Evolutionary conservation across 306 rosid species (phyloP).

Genomic region (Biancaea sappan): DNA sequence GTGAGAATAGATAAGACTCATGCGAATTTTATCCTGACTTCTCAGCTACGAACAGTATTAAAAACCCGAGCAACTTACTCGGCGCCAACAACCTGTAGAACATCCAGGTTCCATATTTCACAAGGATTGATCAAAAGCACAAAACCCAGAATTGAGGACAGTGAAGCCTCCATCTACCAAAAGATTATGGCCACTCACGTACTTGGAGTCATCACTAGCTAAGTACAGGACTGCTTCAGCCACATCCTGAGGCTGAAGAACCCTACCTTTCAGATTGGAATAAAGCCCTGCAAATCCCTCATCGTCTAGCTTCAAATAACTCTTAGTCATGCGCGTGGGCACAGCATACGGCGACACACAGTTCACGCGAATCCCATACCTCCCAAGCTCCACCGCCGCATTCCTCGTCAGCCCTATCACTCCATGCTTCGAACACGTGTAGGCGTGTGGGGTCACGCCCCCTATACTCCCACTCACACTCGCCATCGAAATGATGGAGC

Average conservation of each 20-base stretch:
- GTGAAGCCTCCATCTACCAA: conserved; percentile 54
- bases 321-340: neutral
- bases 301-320: conserved; percentile 15
- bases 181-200: conserved; percentile 51
- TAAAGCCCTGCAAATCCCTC: neutral
- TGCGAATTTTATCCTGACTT: no score
- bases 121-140: neutral
- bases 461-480: conserved; percentile 30
- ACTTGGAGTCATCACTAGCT: conserved; percentile 53
- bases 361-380: conserved; percentile 53
- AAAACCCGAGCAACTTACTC: no score
- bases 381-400: conserved; percentile 48
- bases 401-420: conserved; percentile 46
- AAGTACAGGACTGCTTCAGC: conserved; percentile 57
- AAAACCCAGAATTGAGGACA: conserved; percentile 1
- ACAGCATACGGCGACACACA: conserved; percentile 43
- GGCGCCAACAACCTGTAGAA: no score
- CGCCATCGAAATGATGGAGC: conserved; percentile 43
- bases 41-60: no score
- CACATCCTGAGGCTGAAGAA: conserved; percentile 38
- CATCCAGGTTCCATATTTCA: no score
- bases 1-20: no score
- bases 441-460: conserved; percentile 42
- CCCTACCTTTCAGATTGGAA: conserved; percentile 39
- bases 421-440: conserved; percentile 47